Evolutionary conservation across 306 rosid species (phyloP).

Genomic region (Cicer bijugum): DNA sequence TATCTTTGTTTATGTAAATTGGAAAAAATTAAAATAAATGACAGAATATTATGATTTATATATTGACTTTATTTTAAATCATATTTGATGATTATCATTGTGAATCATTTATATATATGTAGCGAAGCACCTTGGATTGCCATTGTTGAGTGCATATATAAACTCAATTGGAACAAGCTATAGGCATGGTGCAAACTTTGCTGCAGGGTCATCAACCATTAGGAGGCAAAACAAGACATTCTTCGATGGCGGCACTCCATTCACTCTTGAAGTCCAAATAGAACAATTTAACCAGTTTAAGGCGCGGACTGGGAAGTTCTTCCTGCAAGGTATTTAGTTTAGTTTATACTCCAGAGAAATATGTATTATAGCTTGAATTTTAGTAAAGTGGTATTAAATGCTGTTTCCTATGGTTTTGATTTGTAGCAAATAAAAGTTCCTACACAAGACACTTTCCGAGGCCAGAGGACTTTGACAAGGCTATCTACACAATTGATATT

Average conservation of each 20-base stretch:
- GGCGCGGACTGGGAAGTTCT: constrained; percentile 57
- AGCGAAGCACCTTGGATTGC: constrained; percentile 65
- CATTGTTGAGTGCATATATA: constrained; percentile 63
- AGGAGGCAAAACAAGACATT: constrained; percentile 57
- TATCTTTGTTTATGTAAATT: too few relatives aligned
- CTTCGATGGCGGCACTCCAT: constrained; percentile 68
- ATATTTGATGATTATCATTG: neutral
- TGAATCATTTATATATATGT: constrained; percentile 27
- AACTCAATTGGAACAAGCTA: constrained; percentile 77
- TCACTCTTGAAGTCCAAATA: constrained; percentile 68
- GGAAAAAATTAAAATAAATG: too few relatives aligned
- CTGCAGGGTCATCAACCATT: constrained; percentile 74
- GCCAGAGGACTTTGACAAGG: constrained; percentile 69
- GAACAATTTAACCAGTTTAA: constrained; percentile 65
- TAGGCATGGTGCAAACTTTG: constrained; percentile 85
- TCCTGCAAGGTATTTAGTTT: constrained; percentile 47
- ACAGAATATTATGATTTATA: too few relatives aligned
- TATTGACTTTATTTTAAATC: too few relatives aligned
- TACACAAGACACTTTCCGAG: constrained; percentile 51
- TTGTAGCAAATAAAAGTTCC: constrained; percentile 46
- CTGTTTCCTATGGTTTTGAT: neutral
- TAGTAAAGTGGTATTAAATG: neutral
- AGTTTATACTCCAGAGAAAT: neutral
- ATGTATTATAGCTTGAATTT: neutral
- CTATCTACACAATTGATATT: constrained; percentile 74